These are phyloP conservation scores for Termitomyces sp. DNA, from an alignment of 1,284 basidiomycete genomes.

Conservation along the genomic window DNA sequence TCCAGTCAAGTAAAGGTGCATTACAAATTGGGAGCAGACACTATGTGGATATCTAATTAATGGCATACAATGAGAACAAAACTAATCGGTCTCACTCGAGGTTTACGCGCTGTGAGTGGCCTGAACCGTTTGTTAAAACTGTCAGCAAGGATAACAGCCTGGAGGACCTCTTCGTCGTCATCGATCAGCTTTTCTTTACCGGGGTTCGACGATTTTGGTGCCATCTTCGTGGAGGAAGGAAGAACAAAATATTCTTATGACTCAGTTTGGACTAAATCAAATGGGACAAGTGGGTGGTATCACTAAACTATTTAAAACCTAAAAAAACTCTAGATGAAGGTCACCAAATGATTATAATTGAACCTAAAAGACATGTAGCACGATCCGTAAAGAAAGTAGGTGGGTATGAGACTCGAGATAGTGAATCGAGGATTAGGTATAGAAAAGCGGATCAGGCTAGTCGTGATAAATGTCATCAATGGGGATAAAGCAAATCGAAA, in stretches of 20 bases:
- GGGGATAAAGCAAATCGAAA: conserved; percentile 33
- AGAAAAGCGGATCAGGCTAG: conserved; percentile 44
- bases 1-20: conserved; percentile 91
- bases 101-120: conserved; percentile 79
- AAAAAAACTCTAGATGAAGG: neutral
- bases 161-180: conserved; percentile 77
- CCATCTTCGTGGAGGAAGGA: conserved; percentile 6
- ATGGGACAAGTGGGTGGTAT: conserved; percentile 7
- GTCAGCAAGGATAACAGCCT: conserved; percentile 91
- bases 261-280: conserved; percentile 7
- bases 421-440: conserved; percentile 44
- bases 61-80: conserved; percentile 14
- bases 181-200: conserved; percentile 59
- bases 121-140: conserved; percentile 92
- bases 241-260: conserved; percentile 12
- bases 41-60: conserved; percentile 34
- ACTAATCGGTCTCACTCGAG: conserved; percentile 55
- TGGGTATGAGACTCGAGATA: conserved; percentile 44
- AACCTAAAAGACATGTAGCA: conserved; percentile 53
- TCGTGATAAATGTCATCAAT: conserved; percentile 48
- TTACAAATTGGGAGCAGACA: conserved; percentile 94
- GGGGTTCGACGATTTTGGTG: conserved; percentile 46
- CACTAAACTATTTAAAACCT: neutral
- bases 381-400: conserved; percentile 50
- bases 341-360: conserved; percentile 46